Conservation (phyloP, 441 rosid genomes). For the Bocquillonia castaneifolia region DNA sequence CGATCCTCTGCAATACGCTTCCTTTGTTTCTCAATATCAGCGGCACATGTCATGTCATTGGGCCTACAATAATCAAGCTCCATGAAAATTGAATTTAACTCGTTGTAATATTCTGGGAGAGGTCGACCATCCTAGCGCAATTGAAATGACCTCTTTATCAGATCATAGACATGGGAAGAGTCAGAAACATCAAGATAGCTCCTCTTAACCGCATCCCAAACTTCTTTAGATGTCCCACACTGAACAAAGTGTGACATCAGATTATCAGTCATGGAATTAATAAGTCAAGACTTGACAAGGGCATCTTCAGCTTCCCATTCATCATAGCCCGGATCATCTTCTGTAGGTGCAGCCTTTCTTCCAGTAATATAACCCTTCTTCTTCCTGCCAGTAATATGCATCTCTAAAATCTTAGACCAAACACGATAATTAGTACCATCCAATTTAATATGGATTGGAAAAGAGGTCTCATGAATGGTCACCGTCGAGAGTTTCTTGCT, state of each 20-base stretch:
- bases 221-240: no score
- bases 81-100: neutral
- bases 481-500: neutral
- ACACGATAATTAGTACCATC: neutral
- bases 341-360: no score
- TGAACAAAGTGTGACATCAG: slow-evolving; percentile 3
- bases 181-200: neutral
- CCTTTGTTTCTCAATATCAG: neutral
- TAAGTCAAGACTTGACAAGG: no score
- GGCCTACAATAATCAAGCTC: neutral
- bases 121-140: neutral
- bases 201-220: neutral
- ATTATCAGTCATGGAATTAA: neutral
- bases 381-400: neutral
- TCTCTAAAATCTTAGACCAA: slow-evolving; percentile 4
- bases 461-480: neutral
- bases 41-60: neutral
- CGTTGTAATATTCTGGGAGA: neutral
- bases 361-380: no score
- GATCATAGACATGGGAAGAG: neutral
- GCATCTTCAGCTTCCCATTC: no score
- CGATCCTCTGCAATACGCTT: neutral
- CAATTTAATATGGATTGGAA: neutral
- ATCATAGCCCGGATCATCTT: no score
- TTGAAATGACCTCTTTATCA: neutral